Conservation (phyloP, 495 filamentous ascomycete genomes). For the Evernia prunastri region DNA sequence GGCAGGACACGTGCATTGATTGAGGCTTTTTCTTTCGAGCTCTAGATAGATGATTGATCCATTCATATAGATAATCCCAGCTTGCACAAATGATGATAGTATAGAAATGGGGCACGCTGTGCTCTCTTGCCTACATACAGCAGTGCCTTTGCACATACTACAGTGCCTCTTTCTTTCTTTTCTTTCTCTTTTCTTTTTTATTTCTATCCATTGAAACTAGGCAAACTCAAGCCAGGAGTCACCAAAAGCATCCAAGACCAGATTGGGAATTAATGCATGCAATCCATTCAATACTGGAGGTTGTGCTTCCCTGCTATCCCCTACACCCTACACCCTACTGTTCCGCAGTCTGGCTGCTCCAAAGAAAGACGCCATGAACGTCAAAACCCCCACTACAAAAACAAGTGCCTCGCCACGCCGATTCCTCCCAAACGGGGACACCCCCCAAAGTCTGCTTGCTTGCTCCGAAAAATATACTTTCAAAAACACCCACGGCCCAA, state of each 20-base stretch:
- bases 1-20: background rate
- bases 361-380: background rate
- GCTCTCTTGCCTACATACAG: too few relatives aligned
- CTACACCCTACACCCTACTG: background rate
- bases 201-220: too few relatives aligned
- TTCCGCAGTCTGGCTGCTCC: background rate
- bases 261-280: background rate
- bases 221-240: too few relatives aligned
- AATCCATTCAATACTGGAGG: background rate
- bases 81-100: background rate
- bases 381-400: background rate
- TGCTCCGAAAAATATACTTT: too few relatives aligned
- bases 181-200: background rate
- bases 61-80: background rate
- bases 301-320: background rate
- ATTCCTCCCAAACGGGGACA: too few relatives aligned
- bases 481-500: constrained; percentile 15
- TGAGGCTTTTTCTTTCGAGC: too few relatives aligned
- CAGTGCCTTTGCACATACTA: too few relatives aligned
- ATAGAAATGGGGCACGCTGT: too few relatives aligned
- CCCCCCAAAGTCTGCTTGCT: too few relatives aligned
- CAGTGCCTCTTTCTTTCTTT: too few relatives aligned
- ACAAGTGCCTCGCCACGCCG: too few relatives aligned
- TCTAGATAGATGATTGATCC: background rate
- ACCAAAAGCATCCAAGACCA: background rate